Percentiles rank a stretch among this genome's conserved stretches.
phyloP scores from a whole-genome alignment of 108 stramenopile species.

The Skeletonema potamos region DNA sequence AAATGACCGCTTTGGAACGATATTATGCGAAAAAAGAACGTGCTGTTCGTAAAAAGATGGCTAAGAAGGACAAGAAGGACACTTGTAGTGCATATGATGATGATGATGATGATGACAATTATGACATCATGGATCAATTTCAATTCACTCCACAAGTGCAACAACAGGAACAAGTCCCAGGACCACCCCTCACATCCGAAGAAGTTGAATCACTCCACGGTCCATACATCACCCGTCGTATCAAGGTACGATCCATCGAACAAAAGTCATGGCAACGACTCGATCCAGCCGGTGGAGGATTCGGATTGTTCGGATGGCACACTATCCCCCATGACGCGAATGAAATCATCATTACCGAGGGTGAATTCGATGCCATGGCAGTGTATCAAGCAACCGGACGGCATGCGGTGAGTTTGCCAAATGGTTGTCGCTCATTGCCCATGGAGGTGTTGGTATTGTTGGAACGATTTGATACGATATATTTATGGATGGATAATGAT shows the following conservation, averaged over 20 bases:
- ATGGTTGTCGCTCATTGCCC: constrained; percentile 91
- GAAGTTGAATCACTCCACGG: constrained; percentile 20
- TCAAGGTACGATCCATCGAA: constrained; percentile 82
- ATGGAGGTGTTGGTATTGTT: constrained; percentile 86
- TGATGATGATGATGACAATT: not conserved
- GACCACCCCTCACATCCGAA: not conserved
- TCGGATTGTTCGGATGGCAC: constrained; percentile 97
- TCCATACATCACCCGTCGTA: constrained; percentile 67
- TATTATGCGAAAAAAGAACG: constrained; percentile 19
- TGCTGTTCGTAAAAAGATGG: not conserved
- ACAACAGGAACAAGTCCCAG: not conserved
- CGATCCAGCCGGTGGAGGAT: constrained; percentile 87
- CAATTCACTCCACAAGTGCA: not conserved
- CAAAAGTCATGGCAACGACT: constrained; percentile 82
- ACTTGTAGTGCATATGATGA: not conserved
- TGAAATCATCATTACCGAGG: constrained; percentile 93
- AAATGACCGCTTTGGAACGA: constrained; percentile 38
- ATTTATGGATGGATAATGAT: constrained; percentile 98
- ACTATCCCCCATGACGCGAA: constrained; percentile 75
- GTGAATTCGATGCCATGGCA: constrained; percentile 99
- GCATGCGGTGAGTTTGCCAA: constrained; percentile 84
- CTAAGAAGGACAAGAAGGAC: too few relatives aligned
- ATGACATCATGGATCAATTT: constrained; percentile 6
- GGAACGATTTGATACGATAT: constrained; percentile 90
- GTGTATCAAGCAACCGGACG: constrained; percentile 92